These are phyloP conservation scores for Nicotiana paniculata DNA, from an alignment of 257 asterid species.

Conservation along the genomic window DNA sequence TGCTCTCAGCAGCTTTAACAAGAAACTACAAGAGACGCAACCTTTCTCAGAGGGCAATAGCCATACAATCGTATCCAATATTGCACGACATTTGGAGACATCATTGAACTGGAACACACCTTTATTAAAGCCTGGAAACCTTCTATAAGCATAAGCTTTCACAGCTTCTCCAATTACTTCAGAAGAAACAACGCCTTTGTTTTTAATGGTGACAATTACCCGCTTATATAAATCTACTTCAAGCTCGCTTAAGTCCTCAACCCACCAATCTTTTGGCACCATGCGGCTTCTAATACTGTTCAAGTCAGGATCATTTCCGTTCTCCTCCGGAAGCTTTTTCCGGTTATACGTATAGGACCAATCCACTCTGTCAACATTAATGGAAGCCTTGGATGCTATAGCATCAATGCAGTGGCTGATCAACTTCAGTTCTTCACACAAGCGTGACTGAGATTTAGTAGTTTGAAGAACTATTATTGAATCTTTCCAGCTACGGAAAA, in stretches of 20 bases:
- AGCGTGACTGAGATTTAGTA: conserved; percentile 40
- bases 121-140: conserved; percentile 63
- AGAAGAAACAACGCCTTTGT: conserved; percentile 38
- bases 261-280: conserved; percentile 97
- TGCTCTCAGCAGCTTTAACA: conserved; percentile 76
- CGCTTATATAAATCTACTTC: conserved; percentile 71
- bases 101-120: conserved; percentile 45
- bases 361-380: conserved; percentile 71
- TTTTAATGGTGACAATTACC: conserved; percentile 45
- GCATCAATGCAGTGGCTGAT: conserved; percentile 69
- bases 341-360: conserved; percentile 88
- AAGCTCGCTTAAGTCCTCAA: conserved; percentile 79
- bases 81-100: conserved; percentile 36
- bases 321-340: conserved; percentile 68
- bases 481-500: conserved; percentile 94
- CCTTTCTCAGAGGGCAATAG: conserved; percentile 81
- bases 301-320: conserved; percentile 52
- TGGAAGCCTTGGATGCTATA: conserved; percentile 67
- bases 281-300: conserved; percentile 49
- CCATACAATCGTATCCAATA: conserved; percentile 62
- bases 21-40: conserved; percentile 67
- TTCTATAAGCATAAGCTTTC: conserved; percentile 71
- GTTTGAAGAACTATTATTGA: conserved; percentile 85
- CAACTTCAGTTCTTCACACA: conserved; percentile 74
- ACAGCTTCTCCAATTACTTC: conserved; percentile 88